Evolutionary conservation across 768 basidiomycete genomes (phyloP), one percentile per base, ranked within the genome.

Genomic region (Agaricus blazei): DNA sequence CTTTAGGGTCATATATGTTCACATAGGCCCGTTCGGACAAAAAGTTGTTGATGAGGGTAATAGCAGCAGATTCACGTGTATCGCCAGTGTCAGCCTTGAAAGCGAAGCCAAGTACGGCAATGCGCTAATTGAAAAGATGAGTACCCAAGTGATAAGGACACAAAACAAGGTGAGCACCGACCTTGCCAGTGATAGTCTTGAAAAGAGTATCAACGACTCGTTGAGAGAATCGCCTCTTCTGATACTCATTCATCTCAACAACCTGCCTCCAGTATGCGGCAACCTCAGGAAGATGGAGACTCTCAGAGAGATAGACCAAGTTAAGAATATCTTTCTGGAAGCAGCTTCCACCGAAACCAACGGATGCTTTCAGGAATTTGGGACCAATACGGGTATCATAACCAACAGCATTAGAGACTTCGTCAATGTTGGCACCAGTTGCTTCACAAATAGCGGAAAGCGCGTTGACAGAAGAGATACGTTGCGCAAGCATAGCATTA

Each of bases 301-400:
- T 93, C 75, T 98, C 95, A 67, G 85, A 88, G 43, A 99, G 84
- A 76, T 99, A 99, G 44, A 98, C 97, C 59, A 99, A 79, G 77
- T 99, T 99, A 66, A 99, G 85, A 71, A 98, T 98, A 67, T 99
- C 96, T 72, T 99, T 98, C 75, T 98, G 96, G 90, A 99, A 99
- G 76, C 96, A 99, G 11, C 89, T 92, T 37, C 97, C 97, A 58
- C 97, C 96, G 64, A 99, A 99, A 23, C 97, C 96, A 64, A 97
- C 94, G 48, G 87, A 90, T 41, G 93, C 90, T 68, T 90, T 93
- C 66, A 99, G 77, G 83, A 99, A 99, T 70, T 90, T 96, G 63
- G 93, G 82, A 3, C 97, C 97, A 52, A 99, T 80, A 57, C 97
- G 92, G 19, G 87, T 80, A 71, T 99, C 97, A 64, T 84, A 87